Base-by-base conservation (phyloP, 495 filamentous ascomycete genomes). In the Tetracladium setigerum region DNA sequence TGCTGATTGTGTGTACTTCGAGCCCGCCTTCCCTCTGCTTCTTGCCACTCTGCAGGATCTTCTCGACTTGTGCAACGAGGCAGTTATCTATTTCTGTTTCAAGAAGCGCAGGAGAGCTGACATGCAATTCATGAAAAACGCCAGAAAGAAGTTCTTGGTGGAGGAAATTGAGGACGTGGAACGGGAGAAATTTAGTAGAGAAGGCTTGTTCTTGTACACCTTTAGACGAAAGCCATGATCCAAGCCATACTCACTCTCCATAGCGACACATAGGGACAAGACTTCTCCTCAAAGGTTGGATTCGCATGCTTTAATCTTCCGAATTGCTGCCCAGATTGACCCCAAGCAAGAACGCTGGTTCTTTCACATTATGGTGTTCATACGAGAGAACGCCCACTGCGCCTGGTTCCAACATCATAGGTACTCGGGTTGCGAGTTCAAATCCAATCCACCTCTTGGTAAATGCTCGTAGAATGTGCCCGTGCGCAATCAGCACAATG, bases 1-100 rank as follows among this genome's bases (percentile, higher is more conserved):
- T 10, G 92, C 90, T 5, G 92, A 98, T 63, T 97, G 92, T 68
- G 89, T 95, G 41, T 98, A 97, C 72, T 94, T 94, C 57, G 91
- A 98, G 62, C 88, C 91, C 3, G 85, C 90, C 2, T 97, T 97
- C 61, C 89, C 89, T 36, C 71, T 95, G 24, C 72, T 98, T 30
- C 72, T 89, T 54, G 65, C 79, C 50, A 96, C 92, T n/a, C 62
- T 98, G 53, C 63, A 74, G 46, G 73, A 78, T 37, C 66, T 86
- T 46, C 56, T 85, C 33, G 72, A 45, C 34, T 58, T 72, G 22
- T 67, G 70, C 14, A 67, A 76, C 1, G 55, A 70, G 12, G 75
- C 87, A 1, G 70, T 85, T 4, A 81, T 90, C 56, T 96, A 87
- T 65, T 98, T 98, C 69, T 97, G 91, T 67, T 95, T 86, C 68